Evolutionary conservation across 306 rosid genomes (phyloP), one percentile per base, ranked within the genome.

Genomic region (Cucurbita moschata): DNA sequence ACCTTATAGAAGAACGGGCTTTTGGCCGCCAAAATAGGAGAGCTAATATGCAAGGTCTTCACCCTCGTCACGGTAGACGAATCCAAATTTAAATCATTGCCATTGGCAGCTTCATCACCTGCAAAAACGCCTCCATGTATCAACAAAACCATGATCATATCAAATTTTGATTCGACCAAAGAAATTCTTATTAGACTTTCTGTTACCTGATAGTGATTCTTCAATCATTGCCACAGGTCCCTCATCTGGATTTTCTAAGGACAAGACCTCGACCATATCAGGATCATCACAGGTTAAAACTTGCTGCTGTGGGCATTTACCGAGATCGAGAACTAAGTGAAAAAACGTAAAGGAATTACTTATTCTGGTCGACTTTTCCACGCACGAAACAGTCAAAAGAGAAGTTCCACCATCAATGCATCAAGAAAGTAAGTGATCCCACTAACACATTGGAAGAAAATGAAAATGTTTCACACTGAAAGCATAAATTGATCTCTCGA

Each of bases 1-100:
- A 94, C 99, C 96, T 91, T 87, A 54, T 91, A 91, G 84, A 94
- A 94, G 77, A 89, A 94, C 7, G 99, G 97, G 77, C 99, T 94
- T 83, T 91, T 94, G 67, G 99, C 97, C 44, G 99, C 99, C 86
- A 94, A 78, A 77, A 94, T 94, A 65, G 97, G 99, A 55, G 99
- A 94, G 78, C 99, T 94, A 14, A 94, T 94, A 78, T 94, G 97
- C 68, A 94, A 77, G 26, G 92, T 89, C 82, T 83, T 94, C 81
- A 89, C 88, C 80, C 82, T 88, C 76, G 88, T 77, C 83, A 85
- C 87, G 8, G 87, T 64, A 38, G 91, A 85, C 74, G 82, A 83
- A 71, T 86, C 94, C 94, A 89, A 81, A 82, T 79, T 85, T 8
- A 90, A 85, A 73, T 89, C 97, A 75, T 82, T 81, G 85, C 85